These are phyloP conservation scores for Orbilia blumenaviensis DNA, from an alignment of 2,329 filamentous ascomycete genomes.

Conservation along the genomic window DNA sequence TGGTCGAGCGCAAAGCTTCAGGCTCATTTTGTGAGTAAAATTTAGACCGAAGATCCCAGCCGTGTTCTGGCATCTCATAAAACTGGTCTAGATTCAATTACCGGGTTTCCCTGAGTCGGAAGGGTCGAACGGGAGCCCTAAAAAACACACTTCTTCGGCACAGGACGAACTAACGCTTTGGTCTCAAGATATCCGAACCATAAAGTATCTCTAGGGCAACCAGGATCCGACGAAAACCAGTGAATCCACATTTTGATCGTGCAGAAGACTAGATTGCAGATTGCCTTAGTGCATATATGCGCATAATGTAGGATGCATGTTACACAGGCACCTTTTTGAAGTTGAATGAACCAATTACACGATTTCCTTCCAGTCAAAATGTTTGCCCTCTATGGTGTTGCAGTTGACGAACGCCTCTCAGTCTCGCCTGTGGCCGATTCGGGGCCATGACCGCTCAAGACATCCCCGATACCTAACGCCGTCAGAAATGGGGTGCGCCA, in stretches of 20 bases:
- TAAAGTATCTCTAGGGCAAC: neutral
- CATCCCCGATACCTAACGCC: neutral
- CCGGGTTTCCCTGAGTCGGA: constrained; percentile 26
- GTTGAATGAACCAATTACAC: neutral
- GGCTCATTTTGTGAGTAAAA: constrained; percentile 19
- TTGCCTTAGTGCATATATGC: constrained; percentile 18
- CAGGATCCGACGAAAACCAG: constrained; percentile 4
- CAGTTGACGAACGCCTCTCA: neutral
- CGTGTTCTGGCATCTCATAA: constrained; percentile 27
- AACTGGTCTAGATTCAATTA: constrained; percentile 38
- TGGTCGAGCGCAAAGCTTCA: constrained; percentile 18
- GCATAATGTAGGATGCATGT: constrained; percentile 16
- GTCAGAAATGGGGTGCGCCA: constrained; percentile 8
- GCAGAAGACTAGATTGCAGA: constrained; percentile 10
- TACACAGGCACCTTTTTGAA: constrained; percentile 16
- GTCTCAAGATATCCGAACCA: constrained; percentile 12
- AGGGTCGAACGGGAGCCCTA: constrained; percentile 30
- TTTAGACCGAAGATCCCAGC: constrained; percentile 41
- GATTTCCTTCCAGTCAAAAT: constrained; percentile 4
- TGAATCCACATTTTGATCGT: constrained; percentile 7
- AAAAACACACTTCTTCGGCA: constrained; percentile 13
- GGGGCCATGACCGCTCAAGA: neutral
- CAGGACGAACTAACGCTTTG: neutral
- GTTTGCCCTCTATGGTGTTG: neutral
- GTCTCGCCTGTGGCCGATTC: constrained; percentile 1